Base-by-base conservation (phyloP, 495 filamentous ascomycete genomes). In the Penicillium soppii region DNA sequence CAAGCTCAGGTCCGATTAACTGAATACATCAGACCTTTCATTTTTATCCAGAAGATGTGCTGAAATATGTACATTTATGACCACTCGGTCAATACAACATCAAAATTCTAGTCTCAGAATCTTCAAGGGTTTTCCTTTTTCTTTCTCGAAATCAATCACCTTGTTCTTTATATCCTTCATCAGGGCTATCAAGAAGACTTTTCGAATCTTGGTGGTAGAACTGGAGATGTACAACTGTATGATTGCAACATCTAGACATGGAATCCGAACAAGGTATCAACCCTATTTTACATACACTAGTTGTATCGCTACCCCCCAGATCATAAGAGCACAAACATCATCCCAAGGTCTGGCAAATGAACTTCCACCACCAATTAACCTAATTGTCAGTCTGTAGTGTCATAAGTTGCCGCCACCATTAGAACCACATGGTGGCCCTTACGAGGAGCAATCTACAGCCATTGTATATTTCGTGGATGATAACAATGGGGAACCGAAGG, bases 401-500 rank as follows among this genome's bases (percentile, higher is more conserved):
- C 10, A 32, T n/a, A 10, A 32, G 10, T n/a, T n/a, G 29, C 29
- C 29, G 5, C 12, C 29, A 32, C 29, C 10, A 32, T 32, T 32
- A 5, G 29, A 5, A 32, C 15, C 29, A 32, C 10, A 13, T 32
- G 15, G 12, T 3, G n/a, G n/a, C 29, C 29, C 13, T 3, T 45
- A 2, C 23, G 10, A 19, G 6, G 23, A 32, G 13, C 15, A 19
- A 50, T 25, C 20, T 37, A 47, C 3, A 47, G 48, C 48, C 48
- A 51, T 15, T 42, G 9, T 19, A 51, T 51, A 17, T 22, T 16
- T 6, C 33, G 37, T 16, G 37, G 26, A 33, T 51, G 48, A 33
- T 43, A 19, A 23, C 48, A 32, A 23, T 41, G 0, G 23, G 47
- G 47, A 26, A 50, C 47, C 27, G 48, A 10, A 27, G 48, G 30